These are phyloP conservation scores for Datura wrightii DNA, from an alignment of 257 asterid species.

Conservation along the genomic window DNA sequence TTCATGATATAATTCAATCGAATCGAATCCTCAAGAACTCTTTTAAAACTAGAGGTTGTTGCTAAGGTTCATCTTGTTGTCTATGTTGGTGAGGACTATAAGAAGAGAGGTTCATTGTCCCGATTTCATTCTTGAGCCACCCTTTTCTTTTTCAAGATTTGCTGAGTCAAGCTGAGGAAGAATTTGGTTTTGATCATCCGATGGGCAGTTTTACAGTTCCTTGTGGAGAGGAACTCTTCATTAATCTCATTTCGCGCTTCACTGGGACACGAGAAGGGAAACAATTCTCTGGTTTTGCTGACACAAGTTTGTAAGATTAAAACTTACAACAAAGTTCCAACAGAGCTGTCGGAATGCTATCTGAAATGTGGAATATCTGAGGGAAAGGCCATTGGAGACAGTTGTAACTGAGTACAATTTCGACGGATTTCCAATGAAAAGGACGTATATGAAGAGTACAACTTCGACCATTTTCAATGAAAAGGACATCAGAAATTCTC, in stretches of 20 bases:
- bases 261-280: background rate
- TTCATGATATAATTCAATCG: background rate
- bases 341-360: background rate
- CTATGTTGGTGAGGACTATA: background rate
- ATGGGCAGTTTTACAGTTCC: background rate
- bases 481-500: background rate
- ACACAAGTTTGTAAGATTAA: background rate
- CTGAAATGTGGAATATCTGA: background rate
- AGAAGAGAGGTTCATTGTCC: background rate
- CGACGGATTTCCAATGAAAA: background rate
- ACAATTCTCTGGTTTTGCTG: background rate
- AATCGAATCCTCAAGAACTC: background rate
- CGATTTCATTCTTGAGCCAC: background rate
- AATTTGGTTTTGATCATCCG: background rate
- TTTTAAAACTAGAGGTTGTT: background rate
- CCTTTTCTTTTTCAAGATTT: background rate
- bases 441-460: background rate
- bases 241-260: background rate
- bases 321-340: background rate
- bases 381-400: background rate
- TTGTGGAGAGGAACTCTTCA: background rate
- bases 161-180: background rate
- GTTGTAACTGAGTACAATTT: background rate
- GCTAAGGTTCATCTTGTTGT: background rate
- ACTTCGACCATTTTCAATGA: background rate